Percentiles rank a stretch among this genome's conserved stretches.
phyloP scores from a whole-genome alignment of 352 stramenopile species.

The Phytophthora colocasiae region DNA sequence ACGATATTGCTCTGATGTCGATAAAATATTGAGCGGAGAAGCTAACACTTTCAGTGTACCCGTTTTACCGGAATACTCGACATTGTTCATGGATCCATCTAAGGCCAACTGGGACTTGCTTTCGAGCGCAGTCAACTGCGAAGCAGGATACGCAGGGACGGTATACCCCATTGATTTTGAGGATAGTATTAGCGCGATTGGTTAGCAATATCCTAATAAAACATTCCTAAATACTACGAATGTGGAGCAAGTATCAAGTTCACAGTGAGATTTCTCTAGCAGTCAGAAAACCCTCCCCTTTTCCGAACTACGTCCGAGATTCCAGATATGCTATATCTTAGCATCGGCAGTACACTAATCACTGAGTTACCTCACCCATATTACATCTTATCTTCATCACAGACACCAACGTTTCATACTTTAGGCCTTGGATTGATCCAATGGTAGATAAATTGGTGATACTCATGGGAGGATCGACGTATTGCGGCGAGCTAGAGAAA shows the following conservation, averaged over 20 bases:
- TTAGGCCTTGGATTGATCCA: conserved; percentile 35
- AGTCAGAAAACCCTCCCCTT: conserved; percentile 19
- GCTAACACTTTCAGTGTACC: conserved; percentile 1
- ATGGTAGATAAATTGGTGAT: conserved; percentile 4
- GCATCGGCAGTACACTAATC: conserved; percentile 20
- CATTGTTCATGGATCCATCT: conserved; percentile 18
- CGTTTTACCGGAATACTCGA: conserved; percentile 16
- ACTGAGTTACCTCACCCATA: conserved; percentile 21
- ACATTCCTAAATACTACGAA: not conserved
- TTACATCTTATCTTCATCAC: conserved; percentile 10
- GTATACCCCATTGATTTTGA: conserved; percentile 23
- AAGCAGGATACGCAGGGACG: not conserved
- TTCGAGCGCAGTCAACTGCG: conserved; percentile 7
- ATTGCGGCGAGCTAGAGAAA: conserved; percentile 15
- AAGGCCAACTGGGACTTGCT: conserved; percentile 16
- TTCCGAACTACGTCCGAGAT: conserved; percentile 31
- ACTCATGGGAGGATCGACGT: conserved; percentile 11
- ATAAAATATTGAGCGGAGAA: conserved; percentile 4
- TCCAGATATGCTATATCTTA: conserved; percentile 20
- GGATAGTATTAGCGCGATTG: conserved; percentile 6
- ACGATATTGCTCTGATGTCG: conserved; percentile 16
- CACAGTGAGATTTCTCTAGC: too few species aligned
- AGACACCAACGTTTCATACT: conserved; percentile 20
- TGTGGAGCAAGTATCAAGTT: too few species aligned
- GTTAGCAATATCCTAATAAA: not conserved